A percentile compares a stretch with the other conserved stretches of the same genome.
These are phyloP conservation scores for Daldinia vernicosa DNA, from an alignment of 495 filamentous ascomycete genomes.

Conservation along the genomic window DNA sequence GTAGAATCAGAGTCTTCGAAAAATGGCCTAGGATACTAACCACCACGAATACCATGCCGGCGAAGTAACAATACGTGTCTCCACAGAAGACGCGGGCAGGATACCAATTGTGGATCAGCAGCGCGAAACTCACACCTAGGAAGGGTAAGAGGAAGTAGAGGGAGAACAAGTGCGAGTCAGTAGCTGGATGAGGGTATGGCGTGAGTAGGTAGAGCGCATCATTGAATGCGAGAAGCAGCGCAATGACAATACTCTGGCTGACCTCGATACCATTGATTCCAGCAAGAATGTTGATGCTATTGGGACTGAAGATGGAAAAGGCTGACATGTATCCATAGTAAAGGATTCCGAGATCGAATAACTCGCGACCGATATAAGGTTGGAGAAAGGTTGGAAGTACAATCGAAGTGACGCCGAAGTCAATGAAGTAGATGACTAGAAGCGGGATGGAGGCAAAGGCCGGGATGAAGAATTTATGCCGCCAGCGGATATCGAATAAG, in stretches of 20 bases:
- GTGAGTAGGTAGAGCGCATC: slow-evolving; percentile 81
- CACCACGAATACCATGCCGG: slow-evolving; percentile 98
- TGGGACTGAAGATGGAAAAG: slow-evolving; percentile 94
- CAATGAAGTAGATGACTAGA: slow-evolving; percentile 96
- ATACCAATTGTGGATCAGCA: slow-evolving; percentile 95
- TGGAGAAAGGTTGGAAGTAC: slow-evolving; percentile 87
- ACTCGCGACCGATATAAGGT: slow-evolving; percentile 77
- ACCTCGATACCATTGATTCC: slow-evolving; percentile 99
- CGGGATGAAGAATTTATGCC: slow-evolving; percentile 97
- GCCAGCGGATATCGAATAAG: slow-evolving; percentile 97
- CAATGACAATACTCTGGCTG: slow-evolving; percentile 90
- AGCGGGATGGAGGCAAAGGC: slow-evolving; percentile 93
- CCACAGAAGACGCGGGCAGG: slow-evolving; percentile 95
- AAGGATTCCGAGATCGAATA: slow-evolving; percentile 85
- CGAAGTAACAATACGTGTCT: slow-evolving; percentile 99
- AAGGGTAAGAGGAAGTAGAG: slow-evolving; percentile 95
- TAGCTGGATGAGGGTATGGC: slow-evolving; percentile 88
- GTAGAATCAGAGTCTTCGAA: slow-evolving; percentile 90
- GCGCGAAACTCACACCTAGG: slow-evolving; percentile 86
- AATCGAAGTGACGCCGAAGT: slow-evolving; percentile 92
- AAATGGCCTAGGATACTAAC: slow-evolving; percentile 97
- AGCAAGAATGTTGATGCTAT: slow-evolving; percentile 98
- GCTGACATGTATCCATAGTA: slow-evolving; percentile 98
- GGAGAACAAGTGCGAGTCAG: slow-evolving; percentile 94
- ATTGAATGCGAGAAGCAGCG: slow-evolving; percentile 81